Evolutionary conservation across 139 green algal genomes (phyloP).

Genomic region (Monoraphidium neglectum): DNA sequence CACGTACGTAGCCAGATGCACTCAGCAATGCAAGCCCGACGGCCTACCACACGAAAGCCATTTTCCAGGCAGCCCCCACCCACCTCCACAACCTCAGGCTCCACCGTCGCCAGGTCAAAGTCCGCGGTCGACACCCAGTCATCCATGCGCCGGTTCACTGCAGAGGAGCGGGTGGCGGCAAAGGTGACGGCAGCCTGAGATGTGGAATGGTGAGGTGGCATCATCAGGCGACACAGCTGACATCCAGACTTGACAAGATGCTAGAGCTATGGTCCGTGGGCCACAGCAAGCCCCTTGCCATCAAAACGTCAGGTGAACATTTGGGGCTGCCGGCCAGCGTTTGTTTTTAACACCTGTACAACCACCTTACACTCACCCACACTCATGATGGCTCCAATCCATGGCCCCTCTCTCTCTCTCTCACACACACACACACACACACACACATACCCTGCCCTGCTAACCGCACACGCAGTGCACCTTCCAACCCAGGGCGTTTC

Average conservation of each 20-base stretch:
- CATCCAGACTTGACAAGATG: background rate
- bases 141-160: constrained; percentile 97
- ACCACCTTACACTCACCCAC: no score
- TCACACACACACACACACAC: no score
- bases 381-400: no score
- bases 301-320: background rate
- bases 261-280: background rate
- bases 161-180: background rate
- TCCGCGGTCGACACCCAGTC: constrained; percentile 88
- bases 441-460: no score
- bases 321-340: background rate
- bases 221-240: no score
- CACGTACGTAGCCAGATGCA: no score
- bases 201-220: background rate
- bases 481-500: no score
- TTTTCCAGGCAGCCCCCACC: constrained; percentile 13
- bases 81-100: constrained; percentile 61
- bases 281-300: background rate
- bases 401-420: background rate
- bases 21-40: no score
- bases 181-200: background rate
- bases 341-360: no score
- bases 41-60: no score
- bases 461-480: no score
- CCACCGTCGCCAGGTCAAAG: constrained; percentile 81